Conservation (phyloP, 1,284 basidiomycete genomes). For the Ganoderma resinaceum region DNA sequence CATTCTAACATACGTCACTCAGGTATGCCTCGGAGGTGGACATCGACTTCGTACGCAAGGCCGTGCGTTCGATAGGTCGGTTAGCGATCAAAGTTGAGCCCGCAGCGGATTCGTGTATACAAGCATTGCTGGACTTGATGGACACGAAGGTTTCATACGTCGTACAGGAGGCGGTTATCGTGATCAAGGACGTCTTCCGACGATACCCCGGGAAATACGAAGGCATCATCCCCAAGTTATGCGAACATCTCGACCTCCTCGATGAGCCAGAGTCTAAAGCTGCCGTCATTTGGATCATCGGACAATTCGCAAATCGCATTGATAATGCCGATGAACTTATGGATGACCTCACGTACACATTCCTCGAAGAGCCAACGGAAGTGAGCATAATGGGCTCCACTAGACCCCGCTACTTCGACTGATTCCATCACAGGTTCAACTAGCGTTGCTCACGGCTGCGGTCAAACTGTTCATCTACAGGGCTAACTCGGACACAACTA, state of each 20-base stretch:
- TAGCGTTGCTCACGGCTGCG: conserved; percentile 92
- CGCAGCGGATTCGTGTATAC: conserved; percentile 91
- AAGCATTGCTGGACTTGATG: conserved; percentile 86
- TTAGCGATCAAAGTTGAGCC: conserved; percentile 96
- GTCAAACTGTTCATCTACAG: conserved; percentile 99
- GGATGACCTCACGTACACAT: conserved; percentile 91
- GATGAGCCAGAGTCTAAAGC: conserved; percentile 98
- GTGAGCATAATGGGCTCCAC: conserved; percentile 47
- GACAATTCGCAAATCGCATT: conserved; percentile 96
- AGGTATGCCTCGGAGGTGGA: conserved; percentile 99
- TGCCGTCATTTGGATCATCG: conserved; percentile 98
- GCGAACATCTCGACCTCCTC: conserved; percentile 89
- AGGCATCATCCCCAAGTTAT: conserved; percentile 91
- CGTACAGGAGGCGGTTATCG: conserved; percentile 96
- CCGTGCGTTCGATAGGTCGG: conserved; percentile 95
- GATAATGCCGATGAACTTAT: conserved; percentile 96
- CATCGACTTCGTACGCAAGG: conserved; percentile 97
- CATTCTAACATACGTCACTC: conserved; percentile 20
- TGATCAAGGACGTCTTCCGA: conserved; percentile 98
- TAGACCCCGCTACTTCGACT: background rate
- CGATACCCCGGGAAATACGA: conserved; percentile 98
- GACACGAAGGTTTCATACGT: conserved; percentile 97
- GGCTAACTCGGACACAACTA: conserved; percentile 82
- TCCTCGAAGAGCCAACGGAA: conserved; percentile 94
- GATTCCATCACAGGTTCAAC: conserved; percentile 76